Conservation (phyloP, 2,329 filamentous ascomycete species). For the Xylariaceae sp. region DNA sequence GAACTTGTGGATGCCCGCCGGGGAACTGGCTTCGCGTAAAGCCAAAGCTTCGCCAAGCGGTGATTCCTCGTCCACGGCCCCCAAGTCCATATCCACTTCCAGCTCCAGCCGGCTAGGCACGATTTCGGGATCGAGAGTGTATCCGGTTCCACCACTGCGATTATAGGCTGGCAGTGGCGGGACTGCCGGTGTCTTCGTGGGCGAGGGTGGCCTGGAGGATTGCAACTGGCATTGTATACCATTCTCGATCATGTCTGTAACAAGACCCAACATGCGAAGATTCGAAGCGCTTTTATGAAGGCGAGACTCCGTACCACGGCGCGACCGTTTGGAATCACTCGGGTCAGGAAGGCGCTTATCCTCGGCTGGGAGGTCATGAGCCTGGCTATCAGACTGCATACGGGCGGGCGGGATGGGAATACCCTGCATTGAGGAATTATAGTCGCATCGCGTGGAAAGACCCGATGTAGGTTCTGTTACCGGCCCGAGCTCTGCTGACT, state of each 20-base stretch:
- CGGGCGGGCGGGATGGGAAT: conserved; percentile 5
- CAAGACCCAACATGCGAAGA: conserved; percentile 19
- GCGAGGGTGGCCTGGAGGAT: conserved; percentile 15
- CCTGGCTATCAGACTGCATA: not conserved
- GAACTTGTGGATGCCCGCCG: conserved; percentile 23
- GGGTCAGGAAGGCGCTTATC: conserved; percentile 1
- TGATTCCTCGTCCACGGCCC: conserved; percentile 17
- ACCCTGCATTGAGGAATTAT: conserved; percentile 7
- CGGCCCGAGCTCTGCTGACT: conserved; percentile 10
- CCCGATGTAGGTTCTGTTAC: conserved; percentile 10
- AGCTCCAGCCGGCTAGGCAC: conserved; percentile 16
- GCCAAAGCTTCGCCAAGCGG: conserved; percentile 14
- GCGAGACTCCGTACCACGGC: conserved; percentile 13
- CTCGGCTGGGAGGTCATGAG: not conserved
- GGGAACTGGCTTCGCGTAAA: conserved; percentile 21
- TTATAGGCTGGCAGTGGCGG: conserved; percentile 2
- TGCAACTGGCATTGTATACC: conserved; percentile 29
- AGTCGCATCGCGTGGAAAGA: conserved; percentile 7
- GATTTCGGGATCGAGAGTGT: conserved; percentile 9
- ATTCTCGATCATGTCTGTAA: conserved; percentile 28
- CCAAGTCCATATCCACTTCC: conserved; percentile 20
- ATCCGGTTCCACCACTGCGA: conserved; percentile 8
- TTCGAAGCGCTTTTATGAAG: conserved; percentile 17
- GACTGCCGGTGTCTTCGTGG: conserved; percentile 8
- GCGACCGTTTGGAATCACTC: conserved; percentile 7